These are phyloP conservation scores for Penicillium capsulatum DNA, from an alignment of 2,329 filamentous ascomycete species.

Conservation along the genomic window DNA sequence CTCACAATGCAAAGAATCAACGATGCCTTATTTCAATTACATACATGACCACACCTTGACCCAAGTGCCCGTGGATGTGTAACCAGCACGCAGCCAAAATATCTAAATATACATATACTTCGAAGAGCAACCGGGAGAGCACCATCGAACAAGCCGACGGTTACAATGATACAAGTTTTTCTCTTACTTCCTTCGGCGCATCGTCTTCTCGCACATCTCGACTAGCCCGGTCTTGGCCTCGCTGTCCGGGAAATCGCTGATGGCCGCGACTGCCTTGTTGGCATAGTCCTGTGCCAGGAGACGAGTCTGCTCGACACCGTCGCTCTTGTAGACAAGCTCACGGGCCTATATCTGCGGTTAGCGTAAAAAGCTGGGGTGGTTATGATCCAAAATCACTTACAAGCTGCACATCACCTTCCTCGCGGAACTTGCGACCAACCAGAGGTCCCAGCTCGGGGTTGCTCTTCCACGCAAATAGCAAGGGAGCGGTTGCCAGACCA, in stretches of 20 bases:
- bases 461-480: slow-evolving; percentile 93
- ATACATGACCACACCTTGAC: no score
- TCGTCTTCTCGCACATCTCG: slow-evolving; percentile 90
- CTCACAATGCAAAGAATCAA: no score
- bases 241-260: slow-evolving; percentile 81
- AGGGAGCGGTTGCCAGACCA: slow-evolving; percentile 85
- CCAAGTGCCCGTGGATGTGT: no score
- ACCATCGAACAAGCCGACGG: slow-evolving; percentile 17
- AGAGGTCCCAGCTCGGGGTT: slow-evolving; percentile 78
- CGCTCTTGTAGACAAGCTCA: slow-evolving; percentile 73
- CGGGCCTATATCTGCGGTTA: no score
- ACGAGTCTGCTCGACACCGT: slow-evolving; percentile 88
- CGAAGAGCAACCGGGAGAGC: slow-evolving; percentile 9
- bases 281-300: slow-evolving; percentile 87
- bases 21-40: no score
- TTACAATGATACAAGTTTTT: slow-evolving; percentile 14
- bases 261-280: slow-evolving; percentile 80
- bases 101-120: slow-evolving; percentile 22
- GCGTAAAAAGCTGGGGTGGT: slow-evolving; percentile 11
- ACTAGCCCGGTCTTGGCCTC: slow-evolving; percentile 88
- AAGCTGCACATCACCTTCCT: slow-evolving; percentile 76
- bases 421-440: slow-evolving; percentile 84
- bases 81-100: slow-evolving; percentile 7
- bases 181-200: slow-evolving; percentile 74
- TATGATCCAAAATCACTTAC: slow-evolving; percentile 50